Evolutionary conservation across 495 filamentous ascomycete species (phyloP).

Genomic region (Penicillium verhagenii): DNA sequence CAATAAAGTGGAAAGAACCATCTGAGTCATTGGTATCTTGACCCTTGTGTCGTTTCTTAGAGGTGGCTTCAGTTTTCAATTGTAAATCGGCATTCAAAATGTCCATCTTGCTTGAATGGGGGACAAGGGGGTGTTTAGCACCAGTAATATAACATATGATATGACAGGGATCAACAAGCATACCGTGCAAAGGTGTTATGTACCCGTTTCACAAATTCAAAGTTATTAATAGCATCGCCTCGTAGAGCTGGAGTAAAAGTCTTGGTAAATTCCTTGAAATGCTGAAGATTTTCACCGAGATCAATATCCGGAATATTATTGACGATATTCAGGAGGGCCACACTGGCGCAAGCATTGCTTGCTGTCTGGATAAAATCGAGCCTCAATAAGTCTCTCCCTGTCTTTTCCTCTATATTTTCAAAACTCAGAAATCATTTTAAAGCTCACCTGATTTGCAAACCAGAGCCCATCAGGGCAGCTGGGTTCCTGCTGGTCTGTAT

Average conservation of each 20-base stretch:
- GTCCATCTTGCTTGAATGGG: constrained; percentile 67
- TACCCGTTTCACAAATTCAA: constrained; percentile 71
- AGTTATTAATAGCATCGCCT: constrained; percentile 70
- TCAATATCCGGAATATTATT: constrained; percentile 71
- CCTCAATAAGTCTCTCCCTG: background rate
- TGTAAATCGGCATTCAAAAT: constrained; percentile 71
- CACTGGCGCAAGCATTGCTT: constrained; percentile 80
- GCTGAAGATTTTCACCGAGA: constrained; percentile 63
- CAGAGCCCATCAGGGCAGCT: constrained; percentile 71
- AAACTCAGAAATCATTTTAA: background rate
- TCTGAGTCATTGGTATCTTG: constrained; percentile 47
- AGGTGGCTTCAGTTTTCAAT: constrained; percentile 60
- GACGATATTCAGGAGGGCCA: constrained; percentile 86
- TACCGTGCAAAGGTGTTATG: constrained; percentile 89
- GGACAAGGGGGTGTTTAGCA: background rate
- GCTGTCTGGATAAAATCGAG: constrained; percentile 54
- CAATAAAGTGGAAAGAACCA: constrained; percentile 79
- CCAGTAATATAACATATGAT: background rate
- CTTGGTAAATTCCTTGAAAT: constrained; percentile 70
- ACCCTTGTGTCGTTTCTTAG: constrained; percentile 35
- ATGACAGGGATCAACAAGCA: constrained; percentile 5
- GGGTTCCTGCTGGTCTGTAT: constrained; percentile 53
- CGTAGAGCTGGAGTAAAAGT: constrained; percentile 67
- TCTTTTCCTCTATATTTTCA: background rate
- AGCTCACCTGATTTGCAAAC: constrained; percentile 86